Base-by-base conservation (phyloP, 78 protist genomes). In the Dictyostelium intermedium region DNA sequence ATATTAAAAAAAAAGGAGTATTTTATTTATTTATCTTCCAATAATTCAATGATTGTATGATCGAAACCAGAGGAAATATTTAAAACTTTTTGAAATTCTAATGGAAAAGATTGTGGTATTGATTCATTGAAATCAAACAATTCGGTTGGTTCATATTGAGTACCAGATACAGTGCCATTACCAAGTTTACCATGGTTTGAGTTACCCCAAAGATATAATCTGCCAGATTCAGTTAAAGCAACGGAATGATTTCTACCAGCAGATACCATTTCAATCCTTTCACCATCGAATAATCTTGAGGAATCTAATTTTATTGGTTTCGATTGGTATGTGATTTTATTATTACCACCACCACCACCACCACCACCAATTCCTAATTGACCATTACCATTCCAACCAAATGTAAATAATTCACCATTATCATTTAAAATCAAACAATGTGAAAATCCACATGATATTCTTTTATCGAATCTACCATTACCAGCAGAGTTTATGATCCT, bases 181-280 rank as follows among this genome's bases (percentile, higher is more conserved):
- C 93, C 93, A 5, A 87, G 81, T 45, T 77, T 87, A 32, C 93
- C 93, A 39, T 87, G 60, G 8, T 37, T 25, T 34, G 32, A 39
- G 7, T 82, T 78, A 5, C 93, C 93, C 69, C 69, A 87, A 5
- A 69, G 25, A 43, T 39, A 87, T 10, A 87, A 8, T 50, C 37
- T 35, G 10, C 85, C 85, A 41, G 35, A 34, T 9, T 37, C 32
- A 6, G 78, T 56, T 3, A 87, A 30, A 10, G 50, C 66, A 16
- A 47, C 70, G 5, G 93, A 87, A 25, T 87, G 93, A 30, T 73
- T 47, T 78, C 93, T 34, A 30, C 93, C 93, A 3, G 93, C 93
- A 1, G 92, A 77, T 7, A 86, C 92, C 23, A 10, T 18, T 35
- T 14, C 11, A 23, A 76, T 6, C 56, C 23, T 86, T 39, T 76